phyloP scores from a whole-genome alignment of 2,329 filamentous ascomycete species.

The Metarhizium guizhouense region DNA sequence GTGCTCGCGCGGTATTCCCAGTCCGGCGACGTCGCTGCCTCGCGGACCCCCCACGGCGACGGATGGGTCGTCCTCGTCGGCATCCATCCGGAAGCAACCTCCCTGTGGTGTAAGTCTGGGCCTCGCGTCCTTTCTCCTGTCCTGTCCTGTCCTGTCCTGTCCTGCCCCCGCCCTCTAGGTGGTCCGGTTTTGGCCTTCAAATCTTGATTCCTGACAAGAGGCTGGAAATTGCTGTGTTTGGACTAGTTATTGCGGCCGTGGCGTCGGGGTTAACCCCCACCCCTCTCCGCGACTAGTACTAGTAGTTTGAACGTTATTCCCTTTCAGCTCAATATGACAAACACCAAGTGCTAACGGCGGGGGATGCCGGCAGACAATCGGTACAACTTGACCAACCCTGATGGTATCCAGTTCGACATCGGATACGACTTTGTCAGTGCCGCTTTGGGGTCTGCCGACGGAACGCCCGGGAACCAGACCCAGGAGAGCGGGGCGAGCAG shows the following conservation, averaged over 20 bases:
- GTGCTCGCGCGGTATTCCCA: constrained; percentile 14
- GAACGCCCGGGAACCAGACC: not conserved
- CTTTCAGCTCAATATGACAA: too few relatives aligned
- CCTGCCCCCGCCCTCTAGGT: too few relatives aligned
- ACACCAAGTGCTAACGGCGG: too few relatives aligned
- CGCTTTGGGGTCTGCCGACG: constrained; percentile 6
- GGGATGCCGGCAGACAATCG: constrained; percentile 2
- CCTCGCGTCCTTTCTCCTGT: too few relatives aligned
- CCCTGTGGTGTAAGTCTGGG: constrained; percentile 15
- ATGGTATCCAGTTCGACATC: constrained; percentile 14
- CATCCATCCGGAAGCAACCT: constrained; percentile 16
- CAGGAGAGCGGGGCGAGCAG: constrained; percentile 1
- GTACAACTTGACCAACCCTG: constrained; percentile 11
- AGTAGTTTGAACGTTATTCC: too few relatives aligned
- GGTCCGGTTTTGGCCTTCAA: too few relatives aligned
- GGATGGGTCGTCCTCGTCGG: constrained; percentile 17
- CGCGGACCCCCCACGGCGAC: constrained; percentile 12
- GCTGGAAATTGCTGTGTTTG: too few relatives aligned
- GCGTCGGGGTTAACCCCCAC: too few relatives aligned
- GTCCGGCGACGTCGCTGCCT: constrained; percentile 15
- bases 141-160: too few relatives aligned
- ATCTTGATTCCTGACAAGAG: too few relatives aligned
- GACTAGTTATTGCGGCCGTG: too few relatives aligned
- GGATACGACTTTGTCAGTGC: constrained; percentile 15
- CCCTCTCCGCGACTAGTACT: too few relatives aligned